A percentile compares a stretch with the other conserved stretches of the same genome.
Conservation (phyloP, 345 rosid genomes). For the Arabidopsis suecica region DNA sequence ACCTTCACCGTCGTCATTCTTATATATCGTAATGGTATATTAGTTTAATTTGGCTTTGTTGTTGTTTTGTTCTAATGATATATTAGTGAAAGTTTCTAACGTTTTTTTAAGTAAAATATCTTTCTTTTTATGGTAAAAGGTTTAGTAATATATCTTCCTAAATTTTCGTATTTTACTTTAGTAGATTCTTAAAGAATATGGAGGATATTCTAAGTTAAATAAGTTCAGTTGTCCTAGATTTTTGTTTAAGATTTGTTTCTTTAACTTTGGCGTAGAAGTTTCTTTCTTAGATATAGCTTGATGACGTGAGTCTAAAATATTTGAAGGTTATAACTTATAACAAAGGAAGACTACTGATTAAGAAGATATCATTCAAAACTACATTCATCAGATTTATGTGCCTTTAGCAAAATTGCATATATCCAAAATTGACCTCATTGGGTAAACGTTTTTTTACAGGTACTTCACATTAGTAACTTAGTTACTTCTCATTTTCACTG, state of each 20-base stretch:
- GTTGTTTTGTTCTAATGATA: too few relatives aligned
- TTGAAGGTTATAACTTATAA: background rate
- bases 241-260: conserved; percentile 7
- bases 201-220: conserved; percentile 1
- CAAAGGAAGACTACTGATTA: background rate
- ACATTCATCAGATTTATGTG: too few relatives aligned
- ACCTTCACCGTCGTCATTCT: background rate
- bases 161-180: background rate
- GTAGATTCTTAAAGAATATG: background rate
- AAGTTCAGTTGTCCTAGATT: background rate
- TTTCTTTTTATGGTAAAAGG: background rate
- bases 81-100: background rate
- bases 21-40: background rate
- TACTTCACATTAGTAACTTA: too few relatives aligned
- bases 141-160: background rate
- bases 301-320: background rate
- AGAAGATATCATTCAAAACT: background rate
- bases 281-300: background rate
- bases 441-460: too few relatives aligned
- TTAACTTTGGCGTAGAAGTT: background rate
- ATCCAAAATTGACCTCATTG: background rate
- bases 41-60: background rate
- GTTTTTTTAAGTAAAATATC: background rate
- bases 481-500: too few relatives aligned
- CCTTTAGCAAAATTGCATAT: too few relatives aligned